Conservation (phyloP, 2,329 filamentous ascomycete species). For the Metarhizium sp. region DNA sequence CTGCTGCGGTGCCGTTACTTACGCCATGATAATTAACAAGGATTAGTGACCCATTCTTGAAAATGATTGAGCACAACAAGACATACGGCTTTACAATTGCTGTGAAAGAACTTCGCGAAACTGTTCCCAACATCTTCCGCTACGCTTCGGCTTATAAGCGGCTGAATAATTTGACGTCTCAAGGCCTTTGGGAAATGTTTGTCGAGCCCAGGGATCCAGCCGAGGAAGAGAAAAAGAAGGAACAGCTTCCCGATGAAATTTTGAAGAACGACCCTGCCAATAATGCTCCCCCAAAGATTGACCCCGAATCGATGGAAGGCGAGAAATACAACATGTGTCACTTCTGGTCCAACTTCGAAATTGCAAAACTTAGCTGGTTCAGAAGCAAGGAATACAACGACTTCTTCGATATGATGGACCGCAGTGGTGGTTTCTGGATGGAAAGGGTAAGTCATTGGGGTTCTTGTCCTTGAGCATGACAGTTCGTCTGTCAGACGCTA, state of each 20-base stretch:
- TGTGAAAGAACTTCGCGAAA: conserved; percentile 95
- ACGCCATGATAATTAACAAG: conserved; percentile 30
- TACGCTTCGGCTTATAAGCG: conserved; percentile 98
- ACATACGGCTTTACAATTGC: conserved; percentile 99
- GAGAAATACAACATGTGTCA: conserved; percentile 99
- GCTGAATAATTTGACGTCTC: conserved; percentile 77
- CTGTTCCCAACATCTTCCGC: conserved; percentile 95
- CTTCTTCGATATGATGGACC: conserved; percentile 98
- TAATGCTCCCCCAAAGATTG: conserved; percentile 67
- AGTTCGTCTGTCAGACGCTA: conserved; percentile 11
- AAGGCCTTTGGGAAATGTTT: conserved; percentile 99
- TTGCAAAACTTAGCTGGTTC: conserved; percentile 90
- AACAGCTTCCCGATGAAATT: conserved; percentile 71
- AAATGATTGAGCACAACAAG: conserved; percentile 92
- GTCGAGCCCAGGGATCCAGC: conserved; percentile 63
- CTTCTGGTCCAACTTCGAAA: conserved; percentile 99
- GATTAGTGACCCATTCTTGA: conserved; percentile 69
- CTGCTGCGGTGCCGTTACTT: neutral
- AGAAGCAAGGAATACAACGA: conserved; percentile 95
- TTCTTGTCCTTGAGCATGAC: neutral
- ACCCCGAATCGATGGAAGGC: conserved; percentile 90
- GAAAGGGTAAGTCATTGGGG: conserved; percentile 58
- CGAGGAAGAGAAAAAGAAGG: conserved; percentile 53
- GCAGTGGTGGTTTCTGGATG: conserved; percentile 98
- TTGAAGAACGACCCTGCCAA: conserved; percentile 64